Base-by-base conservation (phyloP, 2,329 filamentous ascomycete genomes). In the Cercospora sp. region DNA sequence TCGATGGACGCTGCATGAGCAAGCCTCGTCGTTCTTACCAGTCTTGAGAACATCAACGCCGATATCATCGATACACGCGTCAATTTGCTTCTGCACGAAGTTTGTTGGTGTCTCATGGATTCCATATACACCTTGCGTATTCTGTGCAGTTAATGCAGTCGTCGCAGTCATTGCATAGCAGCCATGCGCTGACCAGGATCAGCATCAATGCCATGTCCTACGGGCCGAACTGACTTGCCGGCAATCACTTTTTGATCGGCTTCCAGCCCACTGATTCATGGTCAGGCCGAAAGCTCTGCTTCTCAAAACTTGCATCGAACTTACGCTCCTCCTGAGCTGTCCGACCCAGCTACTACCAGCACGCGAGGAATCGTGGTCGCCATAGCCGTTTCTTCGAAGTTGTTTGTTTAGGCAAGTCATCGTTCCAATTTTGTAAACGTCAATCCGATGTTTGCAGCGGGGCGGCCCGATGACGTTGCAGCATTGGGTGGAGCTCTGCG, bases 131-230 rank as follows among this genome's bases (percentile, higher is more conserved):
- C 93, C 93, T 63, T 87, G 85, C 0, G 95, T 99, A 80, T 98
- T 97, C 78, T 98, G 95, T 16, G 93, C 94, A n/a, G 95, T 99
- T 76, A 99, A 83, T 20, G 94, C 94, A 13, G 94, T 96, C 9
- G 94, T 97, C 23, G 94, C 93, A 61, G 94, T 97, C 89, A 97
- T 96, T 68, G 93, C 93, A 84, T 98, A 98, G 82, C 92, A 95
- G 68, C 91, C 90, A 86, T 98, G 93, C 18, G 92, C 92, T 63
- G 53, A 45, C 33, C 33, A 28, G 31, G 33, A 40, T 68, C 36
- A 64, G 57, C 40, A 48, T 20, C 26, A 20, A 45, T 55, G 20
- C 45, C 42, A 16, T 31, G 40, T 31, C 16, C 36, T 55, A 31
- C 48, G 61, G 63, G 18, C 66, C 33, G 62, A 64, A 20, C 36